A percentile compares a stretch with the other conserved stretches of the same genome.
phyloP scores from a whole-genome alignment of 2,329 filamentous ascomycete genomes.

The Pseudogymnoascus sp. region DNA sequence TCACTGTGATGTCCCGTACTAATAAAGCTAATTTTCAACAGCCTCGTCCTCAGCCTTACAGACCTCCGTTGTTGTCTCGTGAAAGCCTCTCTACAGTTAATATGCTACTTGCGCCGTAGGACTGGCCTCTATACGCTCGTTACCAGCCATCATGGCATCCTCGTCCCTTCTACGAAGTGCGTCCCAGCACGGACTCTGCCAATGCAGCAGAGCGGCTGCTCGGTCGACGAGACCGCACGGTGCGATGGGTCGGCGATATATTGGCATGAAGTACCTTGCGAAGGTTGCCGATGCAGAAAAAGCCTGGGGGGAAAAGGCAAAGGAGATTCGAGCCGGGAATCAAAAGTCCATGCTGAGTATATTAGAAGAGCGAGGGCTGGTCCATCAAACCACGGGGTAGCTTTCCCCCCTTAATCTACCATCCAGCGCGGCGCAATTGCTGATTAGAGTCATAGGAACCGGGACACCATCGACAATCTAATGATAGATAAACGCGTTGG shows the following conservation, averaged over 20 bases:
- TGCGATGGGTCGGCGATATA: conserved; percentile 21
- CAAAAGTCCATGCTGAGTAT: conserved; percentile 51
- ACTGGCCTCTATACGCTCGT: conserved; percentile 1
- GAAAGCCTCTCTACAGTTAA: background rate
- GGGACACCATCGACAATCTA: conserved; percentile 52
- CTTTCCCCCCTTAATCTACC: conserved; percentile 22
- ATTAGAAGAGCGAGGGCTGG: conserved; percentile 63
- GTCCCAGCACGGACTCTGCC: conserved; percentile 20
- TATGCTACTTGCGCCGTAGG: background rate
- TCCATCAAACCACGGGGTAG: conserved; percentile 70
- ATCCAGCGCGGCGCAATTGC: conserved; percentile 2
- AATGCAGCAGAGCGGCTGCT: conserved; percentile 27
- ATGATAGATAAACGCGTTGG: conserved; percentile 61
- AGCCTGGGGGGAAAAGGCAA: conserved; percentile 43
- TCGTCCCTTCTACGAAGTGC: conserved; percentile 22
- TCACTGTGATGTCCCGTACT: background rate
- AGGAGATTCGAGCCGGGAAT: conserved; percentile 43
- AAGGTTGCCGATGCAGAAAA: conserved; percentile 26
- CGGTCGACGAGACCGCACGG: conserved; percentile 17
- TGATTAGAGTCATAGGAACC: conserved; percentile 21
- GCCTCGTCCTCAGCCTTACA: conserved; percentile 3
- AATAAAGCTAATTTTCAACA: conserved; percentile 7
- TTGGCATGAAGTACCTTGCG: conserved; percentile 30
- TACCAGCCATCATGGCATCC: conserved; percentile 23
- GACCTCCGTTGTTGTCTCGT: background rate